Percentiles rank a stretch among this genome's conserved stretches.
phyloP scores from a whole-genome alignment of 768 basidiomycete species.

The Xerocomus brunneocitrinus region DNA sequence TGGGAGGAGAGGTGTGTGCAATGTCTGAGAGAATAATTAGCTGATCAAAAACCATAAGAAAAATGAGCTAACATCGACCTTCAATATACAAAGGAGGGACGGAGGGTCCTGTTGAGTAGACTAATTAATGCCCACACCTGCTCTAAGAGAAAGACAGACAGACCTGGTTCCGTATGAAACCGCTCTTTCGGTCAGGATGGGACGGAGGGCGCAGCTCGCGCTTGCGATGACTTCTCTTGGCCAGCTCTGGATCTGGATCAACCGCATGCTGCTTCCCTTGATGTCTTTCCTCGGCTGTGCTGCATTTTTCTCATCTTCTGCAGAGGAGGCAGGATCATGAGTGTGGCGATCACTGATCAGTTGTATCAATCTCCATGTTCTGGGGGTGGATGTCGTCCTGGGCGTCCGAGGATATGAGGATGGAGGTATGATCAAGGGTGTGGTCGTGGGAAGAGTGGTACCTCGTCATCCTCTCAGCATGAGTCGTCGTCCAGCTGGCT shows the following conservation, averaged over 20 bases:
- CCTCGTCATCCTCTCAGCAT: slow-evolving; percentile 73
- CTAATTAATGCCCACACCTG: neutral
- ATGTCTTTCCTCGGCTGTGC: slow-evolving; percentile 51
- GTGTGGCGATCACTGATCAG: slow-evolving; percentile 41
- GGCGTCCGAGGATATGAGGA: slow-evolving; percentile 24
- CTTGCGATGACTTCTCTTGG: slow-evolving; percentile 44
- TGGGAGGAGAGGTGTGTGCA: slow-evolving; percentile 78
- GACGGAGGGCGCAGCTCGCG: slow-evolving; percentile 60
- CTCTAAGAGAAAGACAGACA: slow-evolving; percentile 18
- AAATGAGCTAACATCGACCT: slow-evolving; percentile 68
- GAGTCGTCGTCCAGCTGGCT: slow-evolving; percentile 51
- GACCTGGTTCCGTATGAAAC: slow-evolving; percentile 91
- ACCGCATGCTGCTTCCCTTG: slow-evolving; percentile 77
- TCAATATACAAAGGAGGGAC: slow-evolving; percentile 88
- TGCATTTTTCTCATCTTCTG: slow-evolving; percentile 33
- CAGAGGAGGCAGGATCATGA: neutral
- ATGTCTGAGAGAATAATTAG: slow-evolving; percentile 47
- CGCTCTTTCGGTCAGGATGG: slow-evolving; percentile 79
- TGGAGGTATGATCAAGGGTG: slow-evolving; percentile 28
- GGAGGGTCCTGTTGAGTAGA: slow-evolving; percentile 60
- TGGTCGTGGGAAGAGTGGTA: slow-evolving; percentile 35
- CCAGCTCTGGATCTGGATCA: slow-evolving; percentile 56
- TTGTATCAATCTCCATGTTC: slow-evolving; percentile 54
- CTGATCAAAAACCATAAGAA: neutral
- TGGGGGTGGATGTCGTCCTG: slow-evolving; percentile 41